Base-by-base conservation (phyloP, 106 monocot genomes). In the Apostasia ramifera region DNA sequence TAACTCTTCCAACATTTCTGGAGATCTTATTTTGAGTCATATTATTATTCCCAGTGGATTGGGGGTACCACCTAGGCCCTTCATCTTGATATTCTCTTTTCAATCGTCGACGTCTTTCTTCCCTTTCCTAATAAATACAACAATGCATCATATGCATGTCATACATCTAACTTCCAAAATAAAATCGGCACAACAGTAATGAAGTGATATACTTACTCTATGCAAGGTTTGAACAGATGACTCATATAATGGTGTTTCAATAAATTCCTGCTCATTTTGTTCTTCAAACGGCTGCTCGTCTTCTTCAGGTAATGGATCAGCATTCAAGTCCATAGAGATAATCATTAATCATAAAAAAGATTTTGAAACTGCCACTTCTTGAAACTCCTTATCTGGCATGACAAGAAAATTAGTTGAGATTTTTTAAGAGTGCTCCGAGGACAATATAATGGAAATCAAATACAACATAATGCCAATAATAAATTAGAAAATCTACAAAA, bases 291-390 rank as follows among this genome's bases (percentile, higher is more conserved):
- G 75, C 43, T 80, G 77, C 8, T 92, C 95, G 64, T 95, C 95
- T 59, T 95, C 95, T 57, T 95, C 95, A 6, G 95, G 95, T 70
- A 92, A 71, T 54, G 95, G 95, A 38, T 89, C 89, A 38, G 89
- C 95, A 67, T 95, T 95, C 59, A 95, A 82, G 76, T 95, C 95
- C 95, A 95, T 92, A 2, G 76, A 82, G 13, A 76, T 57, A 56
- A 71, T 77, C 78, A 26, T 26, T 26, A 26, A 26, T 26, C 26
- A 26, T 26, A 26, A 4, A 52, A 52, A 26, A 26, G 26, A 26
- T 26, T 26, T 26, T 26, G 26, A 26, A 26, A 26, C 26, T 26
- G 26, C 0, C 26, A 26, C 26, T 26, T 26, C 26, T 26, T 26
- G 26, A 26, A 26, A 26, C 0, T 26, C 26, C 26, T 26, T 26